phyloP scores from a whole-genome alignment of 768 basidiomycete genomes.

The Pisolithus sp. region DNA sequence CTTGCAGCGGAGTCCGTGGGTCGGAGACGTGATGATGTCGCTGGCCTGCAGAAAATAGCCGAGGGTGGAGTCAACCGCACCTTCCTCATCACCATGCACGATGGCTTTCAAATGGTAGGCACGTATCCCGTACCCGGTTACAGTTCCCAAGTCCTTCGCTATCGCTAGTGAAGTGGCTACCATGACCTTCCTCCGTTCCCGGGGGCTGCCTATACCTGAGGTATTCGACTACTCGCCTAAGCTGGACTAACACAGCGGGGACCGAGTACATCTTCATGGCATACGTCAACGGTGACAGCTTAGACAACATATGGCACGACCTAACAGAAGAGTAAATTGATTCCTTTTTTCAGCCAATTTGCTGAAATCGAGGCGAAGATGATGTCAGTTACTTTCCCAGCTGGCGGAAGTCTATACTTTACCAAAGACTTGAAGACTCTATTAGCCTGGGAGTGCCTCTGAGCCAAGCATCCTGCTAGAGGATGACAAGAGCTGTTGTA shows the following conservation, averaged over 20 bases:
- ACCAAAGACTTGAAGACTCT: constrained; percentile 35
- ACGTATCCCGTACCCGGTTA: background rate
- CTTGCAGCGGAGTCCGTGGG: constrained; percentile 40
- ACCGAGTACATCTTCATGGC: constrained; percentile 29
- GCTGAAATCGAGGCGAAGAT: constrained; percentile 40
- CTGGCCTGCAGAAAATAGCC: constrained; percentile 34
- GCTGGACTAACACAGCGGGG: constrained; percentile 19
- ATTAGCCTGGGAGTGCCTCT: constrained; percentile 19
- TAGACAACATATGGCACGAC: constrained; percentile 26
- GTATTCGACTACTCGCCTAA: constrained; percentile 24
- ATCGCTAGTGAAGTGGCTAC: constrained; percentile 27
- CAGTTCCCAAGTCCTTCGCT: constrained; percentile 21
- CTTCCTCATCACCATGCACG: constrained; percentile 25
- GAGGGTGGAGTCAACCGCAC: constrained; percentile 32
- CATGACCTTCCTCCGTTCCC: constrained; percentile 19
- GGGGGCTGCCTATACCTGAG: constrained; percentile 25
- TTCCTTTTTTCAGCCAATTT: constrained; percentile 40
- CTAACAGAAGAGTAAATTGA: constrained; percentile 33
- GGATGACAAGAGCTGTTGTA: constrained; percentile 34
- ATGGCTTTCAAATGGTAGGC: constrained; percentile 13
- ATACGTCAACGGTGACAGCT: constrained; percentile 24
- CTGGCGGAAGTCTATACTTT: constrained; percentile 48
- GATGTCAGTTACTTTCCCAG: constrained; percentile 44
- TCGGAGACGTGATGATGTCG: constrained; percentile 33
- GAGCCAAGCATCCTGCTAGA: constrained; percentile 28